These are phyloP conservation scores for Colletotrichum siamense DNA, from an alignment of 2,329 filamentous ascomycete genomes.

Conservation along the genomic window DNA sequence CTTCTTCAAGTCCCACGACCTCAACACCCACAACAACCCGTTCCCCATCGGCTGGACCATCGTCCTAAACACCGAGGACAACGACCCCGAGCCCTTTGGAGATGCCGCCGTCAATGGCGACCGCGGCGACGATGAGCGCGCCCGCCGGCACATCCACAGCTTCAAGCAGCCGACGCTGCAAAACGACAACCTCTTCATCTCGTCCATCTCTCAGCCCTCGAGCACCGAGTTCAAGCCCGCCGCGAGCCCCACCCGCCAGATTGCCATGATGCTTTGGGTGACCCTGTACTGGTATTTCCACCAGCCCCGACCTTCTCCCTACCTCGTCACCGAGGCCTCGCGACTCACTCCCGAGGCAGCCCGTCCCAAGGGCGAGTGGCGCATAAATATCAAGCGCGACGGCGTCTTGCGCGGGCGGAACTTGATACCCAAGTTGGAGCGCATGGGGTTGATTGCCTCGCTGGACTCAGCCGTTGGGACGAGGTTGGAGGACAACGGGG, in stretches of 20 bases:
- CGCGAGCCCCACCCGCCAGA: conserved; percentile 82
- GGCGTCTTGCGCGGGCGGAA: conserved; percentile 88
- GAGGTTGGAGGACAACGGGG: conserved; percentile 63
- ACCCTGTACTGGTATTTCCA: conserved; percentile 98
- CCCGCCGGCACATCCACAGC: conserved; percentile 57
- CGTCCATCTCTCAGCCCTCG: conserved; percentile 85
- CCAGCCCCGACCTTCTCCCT: conserved; percentile 73
- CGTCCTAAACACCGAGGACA: conserved; percentile 75
- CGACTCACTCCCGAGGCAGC: conserved; percentile 71
- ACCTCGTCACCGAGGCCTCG: conserved; percentile 67
- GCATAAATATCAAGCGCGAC: conserved; percentile 81
- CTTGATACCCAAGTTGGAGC: conserved; percentile 86
- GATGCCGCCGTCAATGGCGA: conserved; percentile 29
- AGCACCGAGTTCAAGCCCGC: conserved; percentile 80
- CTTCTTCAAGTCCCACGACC: conserved; percentile 84
- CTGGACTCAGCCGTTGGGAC: conserved; percentile 78
- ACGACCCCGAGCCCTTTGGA: conserved; percentile 16
- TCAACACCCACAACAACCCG: conserved; percentile 70
- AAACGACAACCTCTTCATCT: conserved; percentile 87
- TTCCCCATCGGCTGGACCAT: conserved; percentile 92
- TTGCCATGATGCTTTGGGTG: conserved; percentile 96
- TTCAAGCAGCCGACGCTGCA: conserved; percentile 78
- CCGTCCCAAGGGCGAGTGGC: conserved; percentile 84
- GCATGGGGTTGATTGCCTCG: conserved; percentile 85
- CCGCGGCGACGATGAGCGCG: conserved; percentile 31